Base-by-base conservation (phyloP, 2,329 filamentous ascomycete genomes). In the Botrytis paeoniae region DNA sequence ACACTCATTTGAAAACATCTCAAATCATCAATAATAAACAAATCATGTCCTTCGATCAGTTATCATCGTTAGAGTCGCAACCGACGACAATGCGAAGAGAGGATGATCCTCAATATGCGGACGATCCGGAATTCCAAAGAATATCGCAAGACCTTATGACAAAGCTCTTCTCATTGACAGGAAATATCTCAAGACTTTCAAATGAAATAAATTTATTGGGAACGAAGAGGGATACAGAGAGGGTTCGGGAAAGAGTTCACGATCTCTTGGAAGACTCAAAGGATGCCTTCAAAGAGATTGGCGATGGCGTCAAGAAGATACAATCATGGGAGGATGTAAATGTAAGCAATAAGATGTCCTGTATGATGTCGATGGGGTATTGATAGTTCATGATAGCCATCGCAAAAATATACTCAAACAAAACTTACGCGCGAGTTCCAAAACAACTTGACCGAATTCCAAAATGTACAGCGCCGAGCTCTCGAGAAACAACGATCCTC, bases 361-460 rank as follows among this genome's bases (percentile, higher is more conserved):
- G n/a, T 1, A 82, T 72, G 74, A 37, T 70, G 6, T 70, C 25
- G 73, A 73, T 39, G 59, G 73, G 72, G 32, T 65, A 66, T 69
- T 75, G 73, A 76, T 60, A 54, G 14, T 64, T 9, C 9, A 20
- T 64, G 61, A 51, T 74, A 97, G 94, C 93, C 95, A 74, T 93
- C 94, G 71, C 96, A 99, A 85, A 97, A 95, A 83, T 98, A 97
- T 85, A 96, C 94, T 35, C 95, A 98, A 80, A 93, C 95, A 78
- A 98, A 98, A 82, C 88, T 99, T 48, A 95, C 94, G 75, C 93
- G 93, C 80, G 95, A 98, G 82, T 98, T 98, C 85, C 93, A 95
- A 81, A 89, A 93, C 51, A 93, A 93, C 66, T 89, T 98, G 73
- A 89, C 91, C 78, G 95, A 98, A 79, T 99, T 99, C 83, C 95